phyloP scores from a whole-genome alignment of 306 rosid species.

The Begonia masoniana region DNA sequence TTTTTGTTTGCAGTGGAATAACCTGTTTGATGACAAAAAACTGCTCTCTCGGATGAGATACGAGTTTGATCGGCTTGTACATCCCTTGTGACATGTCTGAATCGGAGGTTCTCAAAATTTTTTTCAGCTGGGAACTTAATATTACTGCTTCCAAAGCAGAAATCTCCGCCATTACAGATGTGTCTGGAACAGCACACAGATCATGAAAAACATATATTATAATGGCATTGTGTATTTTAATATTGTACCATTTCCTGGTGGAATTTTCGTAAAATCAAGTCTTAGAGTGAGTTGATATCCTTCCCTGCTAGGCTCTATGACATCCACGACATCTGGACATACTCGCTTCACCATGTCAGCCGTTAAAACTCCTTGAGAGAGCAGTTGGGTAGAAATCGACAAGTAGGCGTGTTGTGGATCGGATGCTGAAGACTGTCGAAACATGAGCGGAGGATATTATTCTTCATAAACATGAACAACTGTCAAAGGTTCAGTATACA shows the following conservation, averaged over 20 bases:
- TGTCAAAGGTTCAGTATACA: background rate
- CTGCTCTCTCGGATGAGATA: conserved; percentile 75
- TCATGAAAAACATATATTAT: conserved; percentile 2
- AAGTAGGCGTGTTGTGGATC: conserved; percentile 35
- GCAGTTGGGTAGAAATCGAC: conserved; percentile 62
- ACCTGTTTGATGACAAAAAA: conserved; percentile 87
- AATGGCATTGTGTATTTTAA: no score
- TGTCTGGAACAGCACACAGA: conserved; percentile 37
- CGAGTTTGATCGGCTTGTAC: conserved; percentile 64
- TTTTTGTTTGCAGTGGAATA: conserved; percentile 6
- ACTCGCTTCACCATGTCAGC: conserved; percentile 46
- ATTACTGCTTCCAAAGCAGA: conserved; percentile 58
- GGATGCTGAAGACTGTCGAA: conserved; percentile 44
- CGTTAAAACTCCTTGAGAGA: conserved; percentile 45
- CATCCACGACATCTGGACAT: conserved; percentile 34
- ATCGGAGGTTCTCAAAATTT: conserved; percentile 47
- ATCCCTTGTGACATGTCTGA: conserved; percentile 38
- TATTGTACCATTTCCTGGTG: conserved; percentile 40
- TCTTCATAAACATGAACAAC: background rate
- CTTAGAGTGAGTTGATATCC: conserved; percentile 65
- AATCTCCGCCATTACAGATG: conserved; percentile 46
- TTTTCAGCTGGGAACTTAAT: conserved; percentile 66
- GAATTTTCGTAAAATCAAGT: conserved; percentile 45
- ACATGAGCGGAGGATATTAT: conserved; percentile 10
- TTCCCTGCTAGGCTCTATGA: conserved; percentile 50